Percentiles rank a stretch among this genome's conserved stretches.
phyloP scores from a whole-genome alignment of 2,329 filamentous ascomycete genomes.

The Fragosphaeria purpurea region DNA sequence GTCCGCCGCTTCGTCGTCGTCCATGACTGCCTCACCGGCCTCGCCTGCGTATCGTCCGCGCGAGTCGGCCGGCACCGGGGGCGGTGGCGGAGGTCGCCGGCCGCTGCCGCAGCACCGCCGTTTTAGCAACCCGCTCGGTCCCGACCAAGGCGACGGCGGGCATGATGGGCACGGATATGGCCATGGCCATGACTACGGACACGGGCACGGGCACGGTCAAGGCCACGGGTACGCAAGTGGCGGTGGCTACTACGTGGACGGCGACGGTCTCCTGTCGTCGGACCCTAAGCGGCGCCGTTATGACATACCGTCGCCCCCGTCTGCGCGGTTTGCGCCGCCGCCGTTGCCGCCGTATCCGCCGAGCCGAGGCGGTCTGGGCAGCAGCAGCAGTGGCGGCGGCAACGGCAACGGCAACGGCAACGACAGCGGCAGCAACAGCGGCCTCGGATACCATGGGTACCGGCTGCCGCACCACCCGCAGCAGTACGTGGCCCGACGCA shows the following conservation, averaged over 20 bases:
- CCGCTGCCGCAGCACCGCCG: conserved; percentile 6
- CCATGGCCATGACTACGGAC: not conserved
- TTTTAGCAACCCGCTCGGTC: not conserved
- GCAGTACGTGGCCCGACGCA: not conserved
- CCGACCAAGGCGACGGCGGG: not conserved
- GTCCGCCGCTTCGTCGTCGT: too few species aligned
- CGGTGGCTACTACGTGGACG: conserved; percentile 12
- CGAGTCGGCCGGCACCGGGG: too few species aligned
- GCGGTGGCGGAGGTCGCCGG: not conserved
- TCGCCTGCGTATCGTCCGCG: too few species aligned
- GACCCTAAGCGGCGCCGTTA: conserved; percentile 56
- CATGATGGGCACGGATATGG: not conserved
- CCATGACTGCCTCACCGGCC: too few species aligned
- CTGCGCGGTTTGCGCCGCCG: not conserved
- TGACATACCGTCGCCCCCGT: conserved; percentile 22
- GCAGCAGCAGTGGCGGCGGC: too few species aligned
- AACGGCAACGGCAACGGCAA: not conserved
- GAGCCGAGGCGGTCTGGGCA: too few species aligned
- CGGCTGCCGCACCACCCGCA: not conserved
- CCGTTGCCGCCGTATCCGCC: too few species aligned
- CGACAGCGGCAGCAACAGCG: not conserved
- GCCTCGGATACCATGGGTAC: not conserved
- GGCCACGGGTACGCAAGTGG: too few species aligned
- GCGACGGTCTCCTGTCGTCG: conserved; percentile 33
- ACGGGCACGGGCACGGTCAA: too few species aligned